Evolutionary conservation across 768 basidiomycete genomes (phyloP).

Genomic region (Naganishia antarctica): DNA sequence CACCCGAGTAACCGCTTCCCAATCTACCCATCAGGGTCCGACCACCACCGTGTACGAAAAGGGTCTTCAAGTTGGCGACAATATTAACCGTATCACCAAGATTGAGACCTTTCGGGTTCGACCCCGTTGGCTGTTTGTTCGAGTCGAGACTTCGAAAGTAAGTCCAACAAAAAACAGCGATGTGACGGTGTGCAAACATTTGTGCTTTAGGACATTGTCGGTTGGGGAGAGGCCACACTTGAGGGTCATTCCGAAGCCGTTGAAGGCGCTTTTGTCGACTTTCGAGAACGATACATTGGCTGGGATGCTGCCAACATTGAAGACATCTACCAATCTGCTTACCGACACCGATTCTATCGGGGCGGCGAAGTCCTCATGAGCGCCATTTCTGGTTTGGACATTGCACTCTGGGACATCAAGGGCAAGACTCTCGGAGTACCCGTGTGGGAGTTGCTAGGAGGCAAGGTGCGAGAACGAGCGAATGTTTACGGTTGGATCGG

Average conservation of each 20-base stretch:
- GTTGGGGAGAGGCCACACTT: constrained; percentile 68
- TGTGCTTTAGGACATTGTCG: constrained; percentile 58
- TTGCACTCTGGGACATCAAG: constrained; percentile 31
- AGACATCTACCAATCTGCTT: constrained; percentile 56
- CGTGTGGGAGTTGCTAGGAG: constrained; percentile 65
- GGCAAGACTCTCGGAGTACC: constrained; percentile 67
- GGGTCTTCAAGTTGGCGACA: constrained; percentile 27
- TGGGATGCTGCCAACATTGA: constrained; percentile 8
- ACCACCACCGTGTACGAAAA: constrained; percentile 31
- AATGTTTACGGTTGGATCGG: constrained; percentile 50
- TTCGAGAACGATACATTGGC: constrained; percentile 58
- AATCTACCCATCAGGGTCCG: constrained; percentile 20
- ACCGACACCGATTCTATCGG: constrained; percentile 66
- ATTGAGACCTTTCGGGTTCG: constrained; percentile 57
- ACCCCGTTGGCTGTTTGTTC: constrained; percentile 66
- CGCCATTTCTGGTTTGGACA: constrained; percentile 43
- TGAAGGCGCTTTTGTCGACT: constrained; percentile 61
- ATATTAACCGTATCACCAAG: constrained; percentile 37
- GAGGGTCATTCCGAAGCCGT: constrained; percentile 69
- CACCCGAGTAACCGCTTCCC: constrained; percentile 21
- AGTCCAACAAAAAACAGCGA: no score
- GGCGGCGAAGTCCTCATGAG: constrained; percentile 68
- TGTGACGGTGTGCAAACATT: no score
- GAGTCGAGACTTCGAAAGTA: constrained; percentile 58
- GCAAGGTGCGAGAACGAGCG: constrained; percentile 61